phyloP scores from a whole-genome alignment of 1,284 basidiomycete genomes.

The Fomitiporia mediterranea region DNA sequence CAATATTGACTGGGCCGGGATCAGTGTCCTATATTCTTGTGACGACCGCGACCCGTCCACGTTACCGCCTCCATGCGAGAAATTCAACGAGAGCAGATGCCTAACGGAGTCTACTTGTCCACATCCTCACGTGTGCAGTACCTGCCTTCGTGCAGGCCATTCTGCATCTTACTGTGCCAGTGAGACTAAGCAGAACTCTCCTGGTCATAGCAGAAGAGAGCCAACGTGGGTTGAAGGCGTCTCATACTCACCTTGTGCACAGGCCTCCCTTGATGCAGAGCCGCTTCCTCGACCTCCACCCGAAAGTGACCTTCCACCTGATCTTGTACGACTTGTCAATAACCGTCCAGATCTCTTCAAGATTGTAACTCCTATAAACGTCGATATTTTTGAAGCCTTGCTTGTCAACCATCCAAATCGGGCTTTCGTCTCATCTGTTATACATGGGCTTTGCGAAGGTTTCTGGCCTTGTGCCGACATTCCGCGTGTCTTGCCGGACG shows the following conservation, averaged over 20 bases:
- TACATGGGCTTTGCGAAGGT: constrained; percentile 31
- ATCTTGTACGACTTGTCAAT: constrained; percentile 1
- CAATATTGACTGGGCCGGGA: constrained; percentile 4
- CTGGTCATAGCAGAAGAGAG: background rate
- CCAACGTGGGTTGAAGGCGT: background rate
- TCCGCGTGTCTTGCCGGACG: constrained; percentile 28
- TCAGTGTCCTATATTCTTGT: background rate
- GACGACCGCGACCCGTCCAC: background rate
- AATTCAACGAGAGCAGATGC: constrained; percentile 10
- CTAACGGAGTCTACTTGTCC: background rate
- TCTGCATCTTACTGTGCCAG: background rate
- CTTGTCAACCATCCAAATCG: constrained; percentile 34
- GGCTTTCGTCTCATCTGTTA: constrained; percentile 33
- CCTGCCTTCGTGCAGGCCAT: constrained; percentile 6
- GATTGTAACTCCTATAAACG: constrained; percentile 34
- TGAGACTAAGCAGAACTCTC: too few relatives aligned
- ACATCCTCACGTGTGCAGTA: constrained; percentile 7
- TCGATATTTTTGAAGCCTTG: constrained; percentile 28
- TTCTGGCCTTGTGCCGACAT: constrained; percentile 40
- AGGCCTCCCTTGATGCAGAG: constrained; percentile 6
- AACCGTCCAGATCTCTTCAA: constrained; percentile 29
- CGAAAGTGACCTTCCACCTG: background rate
- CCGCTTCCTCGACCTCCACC: constrained; percentile 14
- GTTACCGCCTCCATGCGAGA: constrained; percentile 3
- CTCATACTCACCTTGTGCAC: constrained; percentile 12